Conservation (phyloP, 306 rosid species). For the Luffa acutangula region DNA sequence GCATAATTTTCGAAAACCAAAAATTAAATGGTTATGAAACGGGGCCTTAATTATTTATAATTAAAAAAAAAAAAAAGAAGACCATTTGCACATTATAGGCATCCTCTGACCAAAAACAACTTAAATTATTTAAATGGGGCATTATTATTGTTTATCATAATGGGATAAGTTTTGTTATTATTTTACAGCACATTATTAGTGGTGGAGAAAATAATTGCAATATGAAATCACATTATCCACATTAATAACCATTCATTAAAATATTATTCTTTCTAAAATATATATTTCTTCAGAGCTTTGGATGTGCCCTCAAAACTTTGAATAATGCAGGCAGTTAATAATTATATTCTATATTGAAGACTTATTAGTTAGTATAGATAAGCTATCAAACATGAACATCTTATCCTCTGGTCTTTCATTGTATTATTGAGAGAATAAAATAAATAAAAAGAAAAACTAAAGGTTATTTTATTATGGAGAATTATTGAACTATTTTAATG, state of each 20-base stretch:
- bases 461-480: neutral
- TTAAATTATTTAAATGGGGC: neutral
- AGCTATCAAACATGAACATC: neutral
- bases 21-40: too few species aligned
- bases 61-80: too few species aligned
- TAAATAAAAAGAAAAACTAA: too few species aligned
- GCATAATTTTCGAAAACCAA: too few species aligned
- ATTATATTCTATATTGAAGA: neutral
- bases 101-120: too few species aligned
- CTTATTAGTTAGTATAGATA: neutral
- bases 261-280: too few species aligned
- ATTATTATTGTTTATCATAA: neutral
- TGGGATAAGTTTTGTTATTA: neutral
- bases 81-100: too few species aligned
- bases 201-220: neutral
- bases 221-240: neutral
- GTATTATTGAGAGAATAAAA: too few species aligned
- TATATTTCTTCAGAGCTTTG: too few species aligned
- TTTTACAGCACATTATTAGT: neutral
- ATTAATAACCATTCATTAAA: neutral
- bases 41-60: too few species aligned
- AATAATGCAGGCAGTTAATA: neutral
- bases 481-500: neutral
- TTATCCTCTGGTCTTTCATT: neutral
- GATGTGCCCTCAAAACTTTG: neutral